A percentile compares a stretch with the other conserved stretches of the same genome.
phyloP scores from a whole-genome alignment of 176 grass and related monocot species.

The Triticum monococcum region DNA sequence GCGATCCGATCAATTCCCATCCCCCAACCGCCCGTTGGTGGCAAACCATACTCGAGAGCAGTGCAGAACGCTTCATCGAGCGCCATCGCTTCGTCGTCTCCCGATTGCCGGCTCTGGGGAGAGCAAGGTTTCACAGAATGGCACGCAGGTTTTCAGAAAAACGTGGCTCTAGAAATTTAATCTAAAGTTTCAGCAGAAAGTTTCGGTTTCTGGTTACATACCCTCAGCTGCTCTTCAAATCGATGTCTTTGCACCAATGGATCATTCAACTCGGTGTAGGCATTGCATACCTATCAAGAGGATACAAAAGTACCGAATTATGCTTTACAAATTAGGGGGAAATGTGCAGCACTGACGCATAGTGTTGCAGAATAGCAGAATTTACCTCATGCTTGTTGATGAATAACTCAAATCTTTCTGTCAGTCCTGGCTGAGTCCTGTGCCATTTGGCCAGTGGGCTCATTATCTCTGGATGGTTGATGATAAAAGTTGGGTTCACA shows the following conservation, averaged over 20 bases:
- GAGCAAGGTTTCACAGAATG: neutral
- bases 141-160: neutral
- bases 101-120: neutral
- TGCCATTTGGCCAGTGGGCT: constrained; percentile 89
- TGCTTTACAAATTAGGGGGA: neutral
- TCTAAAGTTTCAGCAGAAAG: neutral
- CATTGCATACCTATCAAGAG: constrained; percentile 9
- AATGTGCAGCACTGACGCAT: neutral
- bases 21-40: constrained; percentile 18
- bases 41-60: constrained; percentile 27
- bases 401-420: constrained; percentile 83
- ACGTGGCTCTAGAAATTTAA: neutral
- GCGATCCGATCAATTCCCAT: constrained; percentile 10
- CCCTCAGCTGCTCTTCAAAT: constrained; percentile 1
- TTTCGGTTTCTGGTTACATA: neutral
- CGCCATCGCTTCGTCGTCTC: constrained; percentile 19
- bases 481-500: constrained; percentile 78
- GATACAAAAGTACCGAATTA: neutral
- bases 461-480: constrained; percentile 90
- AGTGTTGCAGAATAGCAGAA: neutral
- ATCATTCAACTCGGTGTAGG: constrained; percentile 4
- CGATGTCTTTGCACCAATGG: constrained; percentile 9
- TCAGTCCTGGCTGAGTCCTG: constrained; percentile 51
- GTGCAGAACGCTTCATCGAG: constrained; percentile 22
- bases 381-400: constrained; percentile 80